Conservation (phyloP, 179 eudicot species). For the Heliamphora pulchella region DNA sequence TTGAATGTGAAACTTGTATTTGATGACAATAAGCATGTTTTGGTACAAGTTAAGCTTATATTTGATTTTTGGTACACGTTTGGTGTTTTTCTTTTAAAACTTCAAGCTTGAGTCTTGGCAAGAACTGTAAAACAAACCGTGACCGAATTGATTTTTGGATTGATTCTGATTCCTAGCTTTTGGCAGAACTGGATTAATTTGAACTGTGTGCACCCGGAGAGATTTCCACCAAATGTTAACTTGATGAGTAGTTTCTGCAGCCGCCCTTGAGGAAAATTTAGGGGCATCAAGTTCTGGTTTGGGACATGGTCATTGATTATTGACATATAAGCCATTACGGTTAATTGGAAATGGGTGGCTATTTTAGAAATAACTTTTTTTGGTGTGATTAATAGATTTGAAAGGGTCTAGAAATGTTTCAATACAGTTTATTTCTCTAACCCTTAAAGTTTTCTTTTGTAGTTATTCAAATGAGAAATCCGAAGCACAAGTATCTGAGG, state of each 20-base stretch:
- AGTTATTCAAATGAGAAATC: conserved; percentile 71
- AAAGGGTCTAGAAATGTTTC: background rate
- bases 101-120: too few species aligned
- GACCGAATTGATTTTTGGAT: too few species aligned
- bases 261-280: background rate
- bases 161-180: too few species aligned
- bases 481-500: conserved; percentile 44
- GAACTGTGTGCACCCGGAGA: too few species aligned
- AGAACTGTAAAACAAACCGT: too few species aligned
- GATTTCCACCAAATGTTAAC: background rate
- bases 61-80: too few species aligned
- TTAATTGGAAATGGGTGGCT: background rate
- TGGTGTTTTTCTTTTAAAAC: too few species aligned
- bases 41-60: too few species aligned
- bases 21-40: too few species aligned
- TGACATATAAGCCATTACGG: background rate
- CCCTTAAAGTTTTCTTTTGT: background rate
- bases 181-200: too few species aligned
- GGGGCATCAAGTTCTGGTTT: background rate
- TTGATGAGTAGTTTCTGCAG: background rate
- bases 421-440: conserved; percentile 3
- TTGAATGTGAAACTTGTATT: too few species aligned
- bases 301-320: background rate
- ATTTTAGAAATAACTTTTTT: background rate
- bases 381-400: background rate